Evolutionary conservation across 805 yeast species (phyloP).

Genomic region (Lipomyces yamanashiensis): DNA sequence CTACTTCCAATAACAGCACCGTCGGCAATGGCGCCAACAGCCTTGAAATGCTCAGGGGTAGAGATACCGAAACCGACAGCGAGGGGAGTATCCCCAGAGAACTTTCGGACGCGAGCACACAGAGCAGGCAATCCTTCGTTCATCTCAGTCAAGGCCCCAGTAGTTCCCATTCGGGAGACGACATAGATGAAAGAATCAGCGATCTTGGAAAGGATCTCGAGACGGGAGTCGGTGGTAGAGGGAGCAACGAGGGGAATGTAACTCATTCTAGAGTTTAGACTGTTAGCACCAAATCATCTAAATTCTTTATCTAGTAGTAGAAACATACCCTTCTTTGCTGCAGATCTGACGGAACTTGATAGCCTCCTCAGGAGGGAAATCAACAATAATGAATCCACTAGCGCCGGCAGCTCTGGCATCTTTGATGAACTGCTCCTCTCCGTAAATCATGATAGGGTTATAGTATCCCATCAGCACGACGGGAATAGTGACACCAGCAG

Average conservation of each 20-base stretch:
- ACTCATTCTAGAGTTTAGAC: slow-evolving; percentile 54
- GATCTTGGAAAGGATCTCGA: slow-evolving; percentile 73
- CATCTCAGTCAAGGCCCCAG: slow-evolving; percentile 81
- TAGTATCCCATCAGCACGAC: slow-evolving; percentile 96
- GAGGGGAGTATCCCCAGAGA: slow-evolving; percentile 76
- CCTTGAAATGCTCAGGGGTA: slow-evolving; percentile 84
- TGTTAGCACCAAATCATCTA: too few species aligned
- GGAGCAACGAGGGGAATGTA: slow-evolving; percentile 97
- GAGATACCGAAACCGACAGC: slow-evolving; percentile 98
- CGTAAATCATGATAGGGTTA: slow-evolving; percentile 88
- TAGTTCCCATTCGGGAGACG: slow-evolving; percentile 96
- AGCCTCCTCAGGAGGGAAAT: slow-evolving; percentile 98
- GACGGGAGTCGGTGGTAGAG: slow-evolving; percentile 88
- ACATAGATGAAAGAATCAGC: slow-evolving; percentile 97
- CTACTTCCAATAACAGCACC: slow-evolving; percentile 97
- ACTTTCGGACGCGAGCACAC: slow-evolving; percentile 73
- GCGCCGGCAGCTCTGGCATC: slow-evolving; percentile 90
- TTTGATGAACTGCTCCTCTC: slow-evolving; percentile 79
- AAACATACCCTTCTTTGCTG: slow-evolving; percentile 52
- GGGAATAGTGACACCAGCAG: slow-evolving; percentile 83
- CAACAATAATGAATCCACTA: slow-evolving; percentile 92
- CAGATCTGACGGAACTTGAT: slow-evolving; percentile 78
- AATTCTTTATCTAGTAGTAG: not conserved
- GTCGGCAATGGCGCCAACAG: slow-evolving; percentile 81
- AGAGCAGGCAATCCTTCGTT: slow-evolving; percentile 66